Conservation (phyloP, 2,329 filamentous ascomycete genomes). For the Samsoniella hepiali region DNA sequence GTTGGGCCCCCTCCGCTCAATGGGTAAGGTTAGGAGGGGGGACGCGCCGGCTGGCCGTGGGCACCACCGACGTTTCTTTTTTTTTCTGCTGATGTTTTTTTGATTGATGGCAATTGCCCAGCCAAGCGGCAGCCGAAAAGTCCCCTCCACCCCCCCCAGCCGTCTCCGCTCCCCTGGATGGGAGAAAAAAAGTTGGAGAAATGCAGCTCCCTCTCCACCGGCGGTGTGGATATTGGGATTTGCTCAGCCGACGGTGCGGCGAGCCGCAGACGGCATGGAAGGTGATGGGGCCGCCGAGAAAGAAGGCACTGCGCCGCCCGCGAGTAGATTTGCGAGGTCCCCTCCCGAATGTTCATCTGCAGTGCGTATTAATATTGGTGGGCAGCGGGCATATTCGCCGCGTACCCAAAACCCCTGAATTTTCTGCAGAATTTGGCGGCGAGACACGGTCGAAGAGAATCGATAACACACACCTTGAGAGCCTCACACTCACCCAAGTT, state of each 20-base stretch:
- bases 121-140: neutral
- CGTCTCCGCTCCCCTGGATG: neutral
- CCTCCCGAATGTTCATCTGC: neutral
- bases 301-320: too few relatives aligned
- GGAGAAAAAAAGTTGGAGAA: conserved; percentile 3
- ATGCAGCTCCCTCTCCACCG: neutral
- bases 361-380: neutral
- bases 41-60: neutral
- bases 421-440: too few relatives aligned
- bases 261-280: neutral
- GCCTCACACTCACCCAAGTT: neutral
- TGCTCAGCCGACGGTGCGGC: neutral
- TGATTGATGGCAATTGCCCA: neutral
- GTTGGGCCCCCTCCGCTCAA: conserved; percentile 1
- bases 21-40: conserved; percentile 14
- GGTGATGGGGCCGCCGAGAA: neutral
- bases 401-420: too few relatives aligned
- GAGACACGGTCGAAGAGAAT: too few relatives aligned
- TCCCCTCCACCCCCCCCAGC: neutral
- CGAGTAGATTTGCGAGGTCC: neutral
- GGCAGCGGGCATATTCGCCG: too few relatives aligned
- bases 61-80: too few relatives aligned
- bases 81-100: conserved; percentile 12
- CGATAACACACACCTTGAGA: neutral
- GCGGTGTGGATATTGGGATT: conserved; percentile 2